Base-by-base conservation (phyloP, 2,329 filamentous ascomycete genomes). In the Calonectria montana region DNA sequence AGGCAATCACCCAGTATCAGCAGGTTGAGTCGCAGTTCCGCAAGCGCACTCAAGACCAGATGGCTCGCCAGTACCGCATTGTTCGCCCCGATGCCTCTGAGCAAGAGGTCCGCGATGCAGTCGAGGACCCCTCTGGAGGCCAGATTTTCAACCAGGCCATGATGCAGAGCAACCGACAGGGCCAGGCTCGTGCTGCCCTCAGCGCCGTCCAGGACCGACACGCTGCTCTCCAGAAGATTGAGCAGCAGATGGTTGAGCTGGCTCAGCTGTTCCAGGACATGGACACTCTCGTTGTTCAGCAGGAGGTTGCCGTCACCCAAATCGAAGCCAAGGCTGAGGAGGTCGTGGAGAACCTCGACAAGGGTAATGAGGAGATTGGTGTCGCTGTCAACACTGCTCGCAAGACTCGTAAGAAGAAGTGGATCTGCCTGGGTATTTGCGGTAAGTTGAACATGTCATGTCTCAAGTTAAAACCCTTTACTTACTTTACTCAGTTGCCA, bases 111-210 rank as follows among this genome's bases (percentile, higher is more conserved):
- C 89, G 90, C 70, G 90, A 93, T 69, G 95, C 94, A 18, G 93
- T 96, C 0, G 91, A 96, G 79, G 91, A 94, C 78, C 88, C 89
- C 77, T 88, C 86, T 16, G 90, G 93, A 75, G 91, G 92, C 65
- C 94, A 97, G 83, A 92, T 97, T 76, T 98, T 98, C 86, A 92
- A 93, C 81, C 94, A 97, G 83, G 94, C 95, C 69, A 88, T 98
- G 80, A 91, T 97, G 87, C 91, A 93, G 85, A 94, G 91, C 82
- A 93, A 93, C 84, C 92, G 94, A 80, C 91, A 92, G 81, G 94
- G 95, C 62, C 94, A 97, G 83, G 94, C 95, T 48, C 92, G 93
- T 75, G 91, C 92, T 43, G 94, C 95, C 41, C 88, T 97, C 68
- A 90, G 90, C 77, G 94, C 94, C 75, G 95, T 97, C 41, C 90